phyloP scores from a whole-genome alignment of 2,329 filamentous ascomycete genomes.

The Rhynchosporium graminicola region DNA sequence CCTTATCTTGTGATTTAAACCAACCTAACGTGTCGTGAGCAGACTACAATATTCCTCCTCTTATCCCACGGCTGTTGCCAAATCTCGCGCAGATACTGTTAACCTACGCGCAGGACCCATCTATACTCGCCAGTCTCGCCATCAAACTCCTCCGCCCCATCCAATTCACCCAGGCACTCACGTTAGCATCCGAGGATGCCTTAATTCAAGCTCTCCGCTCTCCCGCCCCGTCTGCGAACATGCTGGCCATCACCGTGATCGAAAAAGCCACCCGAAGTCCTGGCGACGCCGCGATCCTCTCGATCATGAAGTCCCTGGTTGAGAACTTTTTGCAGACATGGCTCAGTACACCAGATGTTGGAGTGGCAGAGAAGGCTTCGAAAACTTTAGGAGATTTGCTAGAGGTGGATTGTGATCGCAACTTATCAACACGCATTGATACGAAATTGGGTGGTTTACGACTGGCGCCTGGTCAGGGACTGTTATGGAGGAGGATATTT shows the following conservation, averaged over 20 bases:
- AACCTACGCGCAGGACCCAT: constrained; percentile 52
- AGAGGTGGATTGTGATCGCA: constrained; percentile 54
- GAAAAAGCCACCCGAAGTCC: constrained; percentile 54
- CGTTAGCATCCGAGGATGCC: constrained; percentile 52
- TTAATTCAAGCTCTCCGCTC: constrained; percentile 56
- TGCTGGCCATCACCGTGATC: constrained; percentile 58
- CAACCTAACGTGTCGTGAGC: constrained; percentile 18
- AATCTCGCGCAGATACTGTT: constrained; percentile 55
- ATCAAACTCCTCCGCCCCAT: constrained; percentile 58
- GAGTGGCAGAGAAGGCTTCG: constrained; percentile 56
- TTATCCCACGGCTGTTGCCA: constrained; percentile 56
- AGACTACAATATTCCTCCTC: constrained; percentile 54
- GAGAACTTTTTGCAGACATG: constrained; percentile 52
- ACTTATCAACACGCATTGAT: constrained; percentile 31
- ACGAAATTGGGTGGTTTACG: constrained; percentile 42
- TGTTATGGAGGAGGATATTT: constrained; percentile 57
- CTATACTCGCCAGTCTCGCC: constrained; percentile 53
- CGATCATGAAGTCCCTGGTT: constrained; percentile 51
- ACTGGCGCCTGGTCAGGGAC: constrained; percentile 47
- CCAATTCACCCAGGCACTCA: constrained; percentile 52
- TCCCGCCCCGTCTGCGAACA: constrained; percentile 55
- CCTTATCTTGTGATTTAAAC: background rate
- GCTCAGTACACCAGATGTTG: constrained; percentile 55
- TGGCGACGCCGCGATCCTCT: constrained; percentile 52
- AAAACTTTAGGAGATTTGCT: constrained; percentile 55